Percentiles rank a stretch among this genome's conserved stretches.
Evolutionary conservation across 2,329 filamentous ascomycete genomes (phyloP).

Genomic region (Balansia obtecta): DNA sequence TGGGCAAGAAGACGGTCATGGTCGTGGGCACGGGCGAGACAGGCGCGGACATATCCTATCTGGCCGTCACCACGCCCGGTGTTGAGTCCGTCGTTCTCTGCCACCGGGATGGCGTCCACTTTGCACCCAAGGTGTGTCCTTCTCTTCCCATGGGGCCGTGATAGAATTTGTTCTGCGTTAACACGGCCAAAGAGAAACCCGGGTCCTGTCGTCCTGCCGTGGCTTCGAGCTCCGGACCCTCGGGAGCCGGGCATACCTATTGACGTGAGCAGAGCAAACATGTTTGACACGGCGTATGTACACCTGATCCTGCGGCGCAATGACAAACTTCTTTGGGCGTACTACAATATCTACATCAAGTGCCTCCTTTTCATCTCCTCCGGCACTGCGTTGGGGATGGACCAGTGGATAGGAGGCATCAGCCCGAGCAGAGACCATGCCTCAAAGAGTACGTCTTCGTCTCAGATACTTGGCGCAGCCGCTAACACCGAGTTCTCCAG

Average conservation of each 20-base stretch:
- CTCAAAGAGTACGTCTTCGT: conserved; percentile 10
- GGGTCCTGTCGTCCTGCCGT: conserved; percentile 10
- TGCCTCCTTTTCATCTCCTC: conserved; percentile 19
- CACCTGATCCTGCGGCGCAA: conserved; percentile 25
- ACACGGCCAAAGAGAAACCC: conserved; percentile 7
- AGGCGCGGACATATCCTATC: conserved; percentile 27
- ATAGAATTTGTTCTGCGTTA: background rate
- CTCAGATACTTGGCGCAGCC: background rate
- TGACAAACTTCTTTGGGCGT: conserved; percentile 24
- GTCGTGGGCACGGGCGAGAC: conserved; percentile 32
- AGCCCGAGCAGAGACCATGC: conserved; percentile 19
- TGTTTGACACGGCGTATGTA: conserved; percentile 35
- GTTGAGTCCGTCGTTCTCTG: conserved; percentile 27
- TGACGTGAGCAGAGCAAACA: conserved; percentile 27
- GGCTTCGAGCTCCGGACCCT: conserved; percentile 7
- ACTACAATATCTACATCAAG: conserved; percentile 29
- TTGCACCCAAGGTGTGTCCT: conserved; percentile 23
- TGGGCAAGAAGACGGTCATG: conserved; percentile 24
- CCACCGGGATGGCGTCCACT: conserved; percentile 29
- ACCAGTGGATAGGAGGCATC: conserved; percentile 30
- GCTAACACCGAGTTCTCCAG: conserved; percentile 8
- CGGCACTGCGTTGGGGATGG: conserved; percentile 25
- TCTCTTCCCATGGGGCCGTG: background rate
- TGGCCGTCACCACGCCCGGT: conserved; percentile 27
- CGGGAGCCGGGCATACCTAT: conserved; percentile 24